Conservation (phyloP, 257 asterid species). For the Salvia hispanica region DNA sequence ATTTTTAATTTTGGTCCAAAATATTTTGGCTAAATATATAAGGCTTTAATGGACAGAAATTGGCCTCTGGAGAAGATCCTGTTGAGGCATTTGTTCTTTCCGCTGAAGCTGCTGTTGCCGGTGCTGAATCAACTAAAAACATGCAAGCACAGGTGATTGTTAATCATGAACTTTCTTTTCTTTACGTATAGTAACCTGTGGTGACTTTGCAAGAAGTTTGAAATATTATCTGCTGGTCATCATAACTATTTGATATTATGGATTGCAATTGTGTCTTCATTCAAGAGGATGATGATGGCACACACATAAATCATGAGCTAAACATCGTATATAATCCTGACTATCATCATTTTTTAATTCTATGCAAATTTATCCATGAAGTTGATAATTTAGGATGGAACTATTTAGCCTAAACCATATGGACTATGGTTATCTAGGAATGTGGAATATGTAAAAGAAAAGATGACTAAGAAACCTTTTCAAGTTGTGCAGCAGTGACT, state of each 20-base stretch:
- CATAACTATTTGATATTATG: too few species aligned
- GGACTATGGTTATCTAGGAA: too few species aligned
- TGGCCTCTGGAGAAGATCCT: slow-evolving; percentile 82
- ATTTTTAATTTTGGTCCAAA: slow-evolving; percentile 8
- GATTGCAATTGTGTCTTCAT: background rate
- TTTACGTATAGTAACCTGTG: background rate
- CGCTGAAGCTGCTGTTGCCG: slow-evolving; percentile 85
- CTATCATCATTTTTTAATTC: too few species aligned
- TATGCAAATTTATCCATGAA: too few species aligned
- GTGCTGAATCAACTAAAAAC: slow-evolving; percentile 83
- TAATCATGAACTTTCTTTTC: background rate
- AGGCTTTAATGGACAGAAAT: slow-evolving; percentile 55
- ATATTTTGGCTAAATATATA: slow-evolving; percentile 1
- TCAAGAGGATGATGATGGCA: too few species aligned
- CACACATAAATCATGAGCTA: background rate
- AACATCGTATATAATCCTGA: too few species aligned
- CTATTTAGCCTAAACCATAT: too few species aligned
- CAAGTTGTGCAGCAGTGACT: background rate
- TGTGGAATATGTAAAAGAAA: too few species aligned
- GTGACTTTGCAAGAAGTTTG: background rate
- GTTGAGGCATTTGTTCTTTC: slow-evolving; percentile 66
- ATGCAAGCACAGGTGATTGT: slow-evolving; percentile 87
- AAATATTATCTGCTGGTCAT: background rate
- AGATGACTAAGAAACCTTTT: too few species aligned
- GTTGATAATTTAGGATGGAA: too few species aligned